Percentiles rank a stretch among this genome's conserved stretches.
Evolutionary conservation across 257 asterid genomes (phyloP).

Genomic region (Eucommia ulmoides): DNA sequence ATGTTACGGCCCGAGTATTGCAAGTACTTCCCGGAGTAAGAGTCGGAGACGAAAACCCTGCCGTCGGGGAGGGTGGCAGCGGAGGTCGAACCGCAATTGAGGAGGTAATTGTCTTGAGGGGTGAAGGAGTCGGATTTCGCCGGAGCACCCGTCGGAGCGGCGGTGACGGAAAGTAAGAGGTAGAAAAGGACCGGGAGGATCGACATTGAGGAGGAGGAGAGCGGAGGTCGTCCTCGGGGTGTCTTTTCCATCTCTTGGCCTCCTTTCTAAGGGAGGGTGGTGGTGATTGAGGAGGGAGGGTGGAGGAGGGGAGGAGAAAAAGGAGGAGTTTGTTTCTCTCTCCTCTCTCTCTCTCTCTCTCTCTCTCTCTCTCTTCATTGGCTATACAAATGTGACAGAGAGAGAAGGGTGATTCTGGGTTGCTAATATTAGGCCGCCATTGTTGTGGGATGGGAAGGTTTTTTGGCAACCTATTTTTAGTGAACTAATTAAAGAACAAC

Average conservation of each 20-base stretch:
- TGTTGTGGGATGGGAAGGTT: slow-evolving; percentile 10
- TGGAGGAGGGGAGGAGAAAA: slow-evolving; percentile 10
- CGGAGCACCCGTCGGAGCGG: slow-evolving; percentile 18
- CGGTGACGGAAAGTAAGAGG: slow-evolving; percentile 13
- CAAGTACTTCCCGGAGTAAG: slow-evolving; percentile 23
- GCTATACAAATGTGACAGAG: too few species aligned
- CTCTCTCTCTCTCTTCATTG: too few species aligned
- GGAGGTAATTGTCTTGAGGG: slow-evolving; percentile 50
- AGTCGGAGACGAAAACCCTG: slow-evolving; percentile 33
- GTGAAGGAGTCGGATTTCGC: slow-evolving; percentile 35
- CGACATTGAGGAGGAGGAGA: slow-evolving; percentile 19
- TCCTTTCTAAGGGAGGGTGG: slow-evolving; percentile 17
- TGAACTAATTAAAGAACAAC: background rate
- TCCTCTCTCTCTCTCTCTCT: too few species aligned
- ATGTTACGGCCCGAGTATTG: slow-evolving; percentile 27
- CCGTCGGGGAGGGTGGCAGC: slow-evolving; percentile 24
- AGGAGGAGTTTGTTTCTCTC: background rate
- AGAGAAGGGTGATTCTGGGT: too few species aligned
- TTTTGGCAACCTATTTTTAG: slow-evolving; percentile 7
- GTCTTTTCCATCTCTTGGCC: slow-evolving; percentile 41
- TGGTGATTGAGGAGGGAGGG: background rate
- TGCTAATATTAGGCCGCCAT: slow-evolving; percentile 13
- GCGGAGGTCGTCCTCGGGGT: slow-evolving; percentile 13
- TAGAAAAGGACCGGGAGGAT: slow-evolving; percentile 28
- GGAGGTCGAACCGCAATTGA: slow-evolving; percentile 43